These are phyloP conservation scores for Cucurbitaria berberidis DNA, from an alignment of 2,329 filamentous ascomycete species.

Conservation along the genomic window DNA sequence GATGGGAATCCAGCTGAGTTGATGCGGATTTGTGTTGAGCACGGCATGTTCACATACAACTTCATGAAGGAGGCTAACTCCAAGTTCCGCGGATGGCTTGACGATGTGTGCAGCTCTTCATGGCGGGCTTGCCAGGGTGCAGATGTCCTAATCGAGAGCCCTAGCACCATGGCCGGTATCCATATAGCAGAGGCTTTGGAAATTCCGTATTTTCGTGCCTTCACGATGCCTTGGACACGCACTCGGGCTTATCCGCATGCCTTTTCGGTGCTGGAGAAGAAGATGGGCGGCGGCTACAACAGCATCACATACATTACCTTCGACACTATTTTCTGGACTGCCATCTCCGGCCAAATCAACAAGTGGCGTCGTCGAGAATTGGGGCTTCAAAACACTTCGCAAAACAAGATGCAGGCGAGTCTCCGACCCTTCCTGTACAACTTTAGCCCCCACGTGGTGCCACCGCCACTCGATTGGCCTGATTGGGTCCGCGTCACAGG, in stretches of 20 bases:
- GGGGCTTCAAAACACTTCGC: constrained; percentile 76
- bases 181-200: constrained; percentile 93
- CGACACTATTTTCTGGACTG: constrained; percentile 95
- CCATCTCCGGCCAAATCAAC: constrained; percentile 89
- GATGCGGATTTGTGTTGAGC: constrained; percentile 94
- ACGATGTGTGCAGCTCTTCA: constrained; percentile 80
- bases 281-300: constrained; percentile 95
- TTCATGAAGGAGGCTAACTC: constrained; percentile 82
- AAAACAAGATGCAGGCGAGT: constrained; percentile 93
- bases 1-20: constrained; percentile 91
- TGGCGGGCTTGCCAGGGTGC: constrained; percentile 85
- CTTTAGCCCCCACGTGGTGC: constrained; percentile 92
- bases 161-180: constrained; percentile 95
- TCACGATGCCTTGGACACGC: constrained; percentile 98
- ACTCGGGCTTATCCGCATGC: constrained; percentile 96
- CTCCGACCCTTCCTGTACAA: constrained; percentile 99
- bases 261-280: constrained; percentile 89
- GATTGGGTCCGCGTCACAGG: constrained; percentile 98
- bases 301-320: constrained; percentile 96
- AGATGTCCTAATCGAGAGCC: constrained; percentile 92
- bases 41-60: constrained; percentile 93
- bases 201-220: constrained; percentile 96
- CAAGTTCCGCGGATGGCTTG: constrained; percentile 89
- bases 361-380: constrained; percentile 85
- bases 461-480: constrained; percentile 90